These are phyloP conservation scores for Metarhizium guizhouense DNA, from an alignment of 2,329 filamentous ascomycete genomes.

Conservation along the genomic window DNA sequence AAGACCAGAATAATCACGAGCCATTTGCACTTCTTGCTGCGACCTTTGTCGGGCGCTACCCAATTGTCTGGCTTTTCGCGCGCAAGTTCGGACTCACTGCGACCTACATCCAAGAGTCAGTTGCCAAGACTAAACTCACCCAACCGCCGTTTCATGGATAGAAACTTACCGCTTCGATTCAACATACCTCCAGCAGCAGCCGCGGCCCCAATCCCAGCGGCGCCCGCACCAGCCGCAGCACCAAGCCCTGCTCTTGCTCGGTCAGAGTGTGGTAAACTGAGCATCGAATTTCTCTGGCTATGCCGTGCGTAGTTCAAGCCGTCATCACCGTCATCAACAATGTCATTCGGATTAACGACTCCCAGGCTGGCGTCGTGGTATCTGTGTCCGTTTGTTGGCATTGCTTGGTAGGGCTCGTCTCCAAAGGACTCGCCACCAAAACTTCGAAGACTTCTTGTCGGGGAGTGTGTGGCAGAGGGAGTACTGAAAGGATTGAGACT, in stretches of 20 bases:
- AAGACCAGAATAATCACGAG: slow-evolving; percentile 56
- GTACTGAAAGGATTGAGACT: slow-evolving; percentile 31
- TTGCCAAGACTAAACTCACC: background rate
- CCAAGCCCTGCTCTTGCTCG: slow-evolving; percentile 23
- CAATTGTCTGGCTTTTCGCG: slow-evolving; percentile 11
- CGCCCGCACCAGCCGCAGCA: slow-evolving; percentile 13
- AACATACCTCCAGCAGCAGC: slow-evolving; percentile 17
- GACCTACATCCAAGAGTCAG: background rate
- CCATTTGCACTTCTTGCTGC: slow-evolving; percentile 60
- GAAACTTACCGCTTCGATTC: slow-evolving; percentile 16
- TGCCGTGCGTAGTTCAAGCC: slow-evolving; percentile 51
- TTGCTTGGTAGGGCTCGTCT: slow-evolving; percentile 58
- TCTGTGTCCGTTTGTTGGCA: slow-evolving; percentile 6
- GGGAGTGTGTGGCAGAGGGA: slow-evolving; percentile 29
- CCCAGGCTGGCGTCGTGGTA: slow-evolving; percentile 42
- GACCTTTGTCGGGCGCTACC: slow-evolving; percentile 33
- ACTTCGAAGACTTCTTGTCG: slow-evolving; percentile 40
- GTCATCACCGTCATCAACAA: slow-evolving; percentile 83
- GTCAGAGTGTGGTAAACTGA: slow-evolving; percentile 43
- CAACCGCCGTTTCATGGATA: background rate
- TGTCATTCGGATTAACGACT: slow-evolving; percentile 67
- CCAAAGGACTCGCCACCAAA: slow-evolving; percentile 38
- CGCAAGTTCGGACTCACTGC: slow-evolving; percentile 4
- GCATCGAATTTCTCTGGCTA: slow-evolving; percentile 45
- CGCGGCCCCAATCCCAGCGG: slow-evolving; percentile 23